phyloP scores from a whole-genome alignment of 345 rosid genomes.

The Eucalyptus pauciflora region DNA sequence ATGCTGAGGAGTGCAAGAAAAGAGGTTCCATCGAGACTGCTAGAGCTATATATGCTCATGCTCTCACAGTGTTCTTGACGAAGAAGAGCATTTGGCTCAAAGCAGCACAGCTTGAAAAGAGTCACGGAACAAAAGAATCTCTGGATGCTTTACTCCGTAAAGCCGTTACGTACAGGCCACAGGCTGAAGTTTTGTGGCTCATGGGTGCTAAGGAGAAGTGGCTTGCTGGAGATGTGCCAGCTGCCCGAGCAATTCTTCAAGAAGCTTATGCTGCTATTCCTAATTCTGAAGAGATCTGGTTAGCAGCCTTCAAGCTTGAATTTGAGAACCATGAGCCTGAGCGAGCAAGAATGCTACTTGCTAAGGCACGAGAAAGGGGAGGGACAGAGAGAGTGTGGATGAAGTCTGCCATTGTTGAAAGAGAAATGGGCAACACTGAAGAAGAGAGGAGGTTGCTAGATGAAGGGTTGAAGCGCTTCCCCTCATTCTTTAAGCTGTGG shows the following conservation, averaged over 20 bases:
- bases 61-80: slow-evolving; percentile 75
- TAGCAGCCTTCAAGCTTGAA: slow-evolving; percentile 96
- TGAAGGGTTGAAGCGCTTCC: slow-evolving; percentile 77
- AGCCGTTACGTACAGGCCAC: slow-evolving; percentile 85
- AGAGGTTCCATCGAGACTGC: slow-evolving; percentile 87
- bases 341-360: slow-evolving; percentile 88
- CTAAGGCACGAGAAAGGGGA: slow-evolving; percentile 92
- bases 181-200: slow-evolving; percentile 95
- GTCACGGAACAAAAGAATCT: slow-evolving; percentile 83
- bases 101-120: slow-evolving; percentile 96
- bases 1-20: slow-evolving; percentile 96
- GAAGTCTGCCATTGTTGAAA: slow-evolving; percentile 94
- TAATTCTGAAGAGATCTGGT: slow-evolving; percentile 88
- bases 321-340: slow-evolving; percentile 95
- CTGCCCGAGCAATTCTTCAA: slow-evolving; percentile 87
- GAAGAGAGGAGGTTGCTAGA: slow-evolving; percentile 79
- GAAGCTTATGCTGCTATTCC: slow-evolving; percentile 96
- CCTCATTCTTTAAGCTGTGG: slow-evolving; percentile 84
- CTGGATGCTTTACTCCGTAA: slow-evolving; percentile 77
- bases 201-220: slow-evolving; percentile 99
- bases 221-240: slow-evolving; percentile 95
- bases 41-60: slow-evolving; percentile 81
- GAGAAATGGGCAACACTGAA: slow-evolving; percentile 63
- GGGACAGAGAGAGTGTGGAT: slow-evolving; percentile 98
- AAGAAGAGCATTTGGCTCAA: slow-evolving; percentile 95